phyloP scores from a whole-genome alignment of 768 basidiomycete genomes.

The Trametes punicea region DNA sequence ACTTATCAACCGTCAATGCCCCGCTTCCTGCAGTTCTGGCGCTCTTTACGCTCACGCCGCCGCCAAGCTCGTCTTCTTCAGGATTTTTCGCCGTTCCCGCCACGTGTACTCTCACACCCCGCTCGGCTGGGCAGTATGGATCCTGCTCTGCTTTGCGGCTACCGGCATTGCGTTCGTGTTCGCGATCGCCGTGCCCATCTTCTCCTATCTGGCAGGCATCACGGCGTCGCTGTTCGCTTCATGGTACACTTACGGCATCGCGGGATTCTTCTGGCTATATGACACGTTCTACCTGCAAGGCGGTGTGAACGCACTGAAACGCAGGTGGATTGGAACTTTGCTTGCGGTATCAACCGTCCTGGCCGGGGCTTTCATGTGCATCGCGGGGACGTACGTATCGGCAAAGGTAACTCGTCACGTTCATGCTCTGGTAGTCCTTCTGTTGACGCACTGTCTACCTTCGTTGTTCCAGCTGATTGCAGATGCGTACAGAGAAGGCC shows the following conservation, averaged over 20 bases:
- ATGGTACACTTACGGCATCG: constrained; percentile 57
- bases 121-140: constrained; percentile 49
- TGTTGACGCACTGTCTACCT: background rate
- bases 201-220: constrained; percentile 52
- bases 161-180: constrained; percentile 44
- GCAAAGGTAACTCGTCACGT: constrained; percentile 38
- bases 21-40: constrained; percentile 34
- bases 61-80: constrained; percentile 51
- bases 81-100: constrained; percentile 44
- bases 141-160: constrained; percentile 38
- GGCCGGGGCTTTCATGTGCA: constrained; percentile 49
- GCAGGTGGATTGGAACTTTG: constrained; percentile 32
- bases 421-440: background rate
- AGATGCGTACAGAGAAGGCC: constrained; percentile 40
- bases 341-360: constrained; percentile 43
- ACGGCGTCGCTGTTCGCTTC: constrained; percentile 52
- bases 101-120: constrained; percentile 51
- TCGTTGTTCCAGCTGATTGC: constrained; percentile 42
- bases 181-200: constrained; percentile 51
- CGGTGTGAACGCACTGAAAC: constrained; percentile 29
- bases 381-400: constrained; percentile 51
- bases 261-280: constrained; percentile 53
- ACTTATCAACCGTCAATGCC: background rate
- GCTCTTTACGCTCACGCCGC: constrained; percentile 49
- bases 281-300: constrained; percentile 44